phyloP scores from a whole-genome alignment of 2,329 filamentous ascomycete genomes.

The Botrytis aclada region DNA sequence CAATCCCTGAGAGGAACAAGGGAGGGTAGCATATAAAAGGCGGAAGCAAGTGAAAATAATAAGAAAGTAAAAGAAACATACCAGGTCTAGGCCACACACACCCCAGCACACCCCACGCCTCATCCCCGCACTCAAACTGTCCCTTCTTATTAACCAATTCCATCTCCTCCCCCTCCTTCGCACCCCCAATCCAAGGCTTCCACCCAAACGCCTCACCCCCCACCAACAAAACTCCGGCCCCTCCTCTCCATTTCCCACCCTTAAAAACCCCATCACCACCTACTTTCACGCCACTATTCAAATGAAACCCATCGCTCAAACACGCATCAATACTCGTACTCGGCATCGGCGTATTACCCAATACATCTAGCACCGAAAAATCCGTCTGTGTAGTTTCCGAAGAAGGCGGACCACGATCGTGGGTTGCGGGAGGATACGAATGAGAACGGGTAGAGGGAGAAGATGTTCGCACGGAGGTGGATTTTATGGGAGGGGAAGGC shows the following conservation, averaged over 20 bases:
- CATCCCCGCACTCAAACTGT: slow-evolving; percentile 72
- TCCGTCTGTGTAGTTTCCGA: slow-evolving; percentile 64
- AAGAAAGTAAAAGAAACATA: slow-evolving; percentile 44
- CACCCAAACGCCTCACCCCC: slow-evolving; percentile 86
- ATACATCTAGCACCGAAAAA: slow-evolving; percentile 73
- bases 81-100: slow-evolving; percentile 86
- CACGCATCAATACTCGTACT: slow-evolving; percentile 83
- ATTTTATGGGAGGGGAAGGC: not conserved
- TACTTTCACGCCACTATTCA: slow-evolving; percentile 67
- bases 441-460: not conserved
- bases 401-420: slow-evolving; percentile 58
- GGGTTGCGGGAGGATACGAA: not conserved
- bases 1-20: not conserved
- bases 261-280: slow-evolving; percentile 46
- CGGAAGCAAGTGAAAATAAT: no score
- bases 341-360: slow-evolving; percentile 71
- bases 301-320: slow-evolving; percentile 76
- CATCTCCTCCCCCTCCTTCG: slow-evolving; percentile 36
- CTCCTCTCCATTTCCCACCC: slow-evolving; percentile 43
- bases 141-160: slow-evolving; percentile 69
- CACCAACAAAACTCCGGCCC: slow-evolving; percentile 73
- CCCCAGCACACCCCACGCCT: slow-evolving; percentile 71
- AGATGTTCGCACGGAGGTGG: not conserved
- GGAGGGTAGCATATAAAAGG: not conserved
- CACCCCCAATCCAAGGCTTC: slow-evolving; percentile 67